Evolutionary conservation across 495 filamentous ascomycete genomes (phyloP).

Genomic region (Aspergillus kassunensis): DNA sequence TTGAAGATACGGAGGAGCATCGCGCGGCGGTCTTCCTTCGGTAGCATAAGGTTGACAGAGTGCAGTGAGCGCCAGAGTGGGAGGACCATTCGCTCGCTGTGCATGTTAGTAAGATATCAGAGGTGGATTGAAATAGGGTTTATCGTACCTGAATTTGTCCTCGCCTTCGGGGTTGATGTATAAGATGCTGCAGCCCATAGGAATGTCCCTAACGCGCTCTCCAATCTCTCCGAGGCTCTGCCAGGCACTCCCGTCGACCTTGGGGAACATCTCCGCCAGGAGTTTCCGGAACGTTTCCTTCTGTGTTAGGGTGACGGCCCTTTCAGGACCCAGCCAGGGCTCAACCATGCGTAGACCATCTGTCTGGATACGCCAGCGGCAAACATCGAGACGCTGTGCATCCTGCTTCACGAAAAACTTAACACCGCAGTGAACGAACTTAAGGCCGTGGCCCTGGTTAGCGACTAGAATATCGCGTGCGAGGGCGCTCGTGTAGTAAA

Average conservation of each 20-base stretch:
- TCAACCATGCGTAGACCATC: conserved; percentile 87
- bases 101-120: not conserved
- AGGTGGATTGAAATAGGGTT: not conserved
- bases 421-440: conserved; percentile 93
- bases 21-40: conserved; percentile 90
- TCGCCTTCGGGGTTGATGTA: conserved; percentile 66
- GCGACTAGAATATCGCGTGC: conserved; percentile 72
- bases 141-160: conserved; percentile 60
- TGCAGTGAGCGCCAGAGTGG: conserved; percentile 88
- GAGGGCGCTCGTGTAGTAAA: conserved; percentile 91
- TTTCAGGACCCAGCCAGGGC: conserved; percentile 75
- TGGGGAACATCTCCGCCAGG: conserved; percentile 93
- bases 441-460: conserved; percentile 86
- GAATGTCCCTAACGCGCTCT: conserved; percentile 70
- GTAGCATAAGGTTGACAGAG: conserved; percentile 90
- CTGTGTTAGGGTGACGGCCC: conserved; percentile 69
- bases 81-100: conserved; percentile 73
- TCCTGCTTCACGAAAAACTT: conserved; percentile 99
- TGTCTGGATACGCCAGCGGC: conserved; percentile 90
- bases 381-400: conserved; percentile 75
- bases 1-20: conserved; percentile 91
- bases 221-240: conserved; percentile 81
- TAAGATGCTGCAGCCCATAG: conserved; percentile 89
- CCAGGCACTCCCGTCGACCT: conserved; percentile 64
- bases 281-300: conserved; percentile 72